Base-by-base conservation (phyloP, 1,284 basidiomycete genomes). In the Malassezia slooffiae region DNA sequence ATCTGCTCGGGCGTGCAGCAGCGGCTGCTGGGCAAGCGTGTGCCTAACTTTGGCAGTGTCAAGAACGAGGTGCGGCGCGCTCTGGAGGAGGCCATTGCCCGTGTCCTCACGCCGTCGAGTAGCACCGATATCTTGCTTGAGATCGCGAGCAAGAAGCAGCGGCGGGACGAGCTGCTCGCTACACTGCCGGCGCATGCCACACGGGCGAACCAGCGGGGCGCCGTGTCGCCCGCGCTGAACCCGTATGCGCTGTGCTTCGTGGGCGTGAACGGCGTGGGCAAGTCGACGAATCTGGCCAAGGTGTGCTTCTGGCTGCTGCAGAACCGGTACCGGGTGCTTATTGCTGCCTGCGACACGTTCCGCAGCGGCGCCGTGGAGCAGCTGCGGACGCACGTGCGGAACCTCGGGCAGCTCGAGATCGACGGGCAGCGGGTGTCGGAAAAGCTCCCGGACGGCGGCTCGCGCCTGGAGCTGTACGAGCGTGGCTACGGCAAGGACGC, bases 251-350 rank as follows among this genome's bases (percentile, higher is more conserved):
- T 99, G 61, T 83, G 88, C 0, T 99, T 99, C 68, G 90, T 97
- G 32, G 93, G 93, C n/a, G 93, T 99, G 38, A 99, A 99, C 67
- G 93, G 93, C 17, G 93, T 99, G 16, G 93, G 93, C 39, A 99
- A 99, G 74, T 93, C 88, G 58, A 97, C 93, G 4, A 97, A 96
- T 70, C 73, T 99, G 21, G 87, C 85, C 40, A 99, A 99, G 73
- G 91, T 99, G 37, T 91, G 88, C 72, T 97, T 97, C 74, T 97
- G 93, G 93, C 76, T 99, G 16, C 80, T 97, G 35, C 91, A 97
- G 72, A 97, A 99, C 65, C 82, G 83, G 8, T 72, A 91, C 31
- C 77, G 83, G 22, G 91, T 99, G 16, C 76, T 97, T 54, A 96
- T 99, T 58, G 93, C 93, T 20, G 93, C 93, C 10, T 97, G 93